Conservation (phyloP, 2,329 filamentous ascomycete genomes). For the Fusarium decemcellulare region DNA sequence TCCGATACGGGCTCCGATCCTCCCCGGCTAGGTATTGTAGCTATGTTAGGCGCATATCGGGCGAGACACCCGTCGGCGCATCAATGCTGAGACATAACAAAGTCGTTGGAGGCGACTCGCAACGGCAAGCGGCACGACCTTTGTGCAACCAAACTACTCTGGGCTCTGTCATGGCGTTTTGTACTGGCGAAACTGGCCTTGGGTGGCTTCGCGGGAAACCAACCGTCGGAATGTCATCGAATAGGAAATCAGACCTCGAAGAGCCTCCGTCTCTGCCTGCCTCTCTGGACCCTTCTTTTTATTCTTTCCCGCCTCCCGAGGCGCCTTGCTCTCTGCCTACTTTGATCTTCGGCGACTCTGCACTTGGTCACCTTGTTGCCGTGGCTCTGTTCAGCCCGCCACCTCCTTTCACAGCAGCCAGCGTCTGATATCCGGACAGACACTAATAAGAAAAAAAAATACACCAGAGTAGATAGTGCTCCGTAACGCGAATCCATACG, state of each 20-base stretch:
- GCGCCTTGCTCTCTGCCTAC: constrained; percentile 28
- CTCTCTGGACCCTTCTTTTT: constrained; percentile 20
- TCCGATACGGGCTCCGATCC: constrained; percentile 1
- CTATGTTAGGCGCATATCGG: constrained; percentile 5
- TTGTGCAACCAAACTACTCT: constrained; percentile 21
- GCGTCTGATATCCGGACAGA: constrained; percentile 19
- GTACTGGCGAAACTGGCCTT: constrained; percentile 1
- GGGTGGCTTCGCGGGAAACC: constrained; percentile 9
- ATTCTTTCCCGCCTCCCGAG: constrained; percentile 13
- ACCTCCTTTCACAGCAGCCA: constrained; percentile 22
- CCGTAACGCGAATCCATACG: neutral
- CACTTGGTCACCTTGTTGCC: constrained; percentile 7
- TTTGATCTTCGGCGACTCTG: constrained; percentile 2
- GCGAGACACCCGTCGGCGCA: constrained; percentile 34
- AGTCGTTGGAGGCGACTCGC: neutral
- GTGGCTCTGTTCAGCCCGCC: constrained; percentile 22
- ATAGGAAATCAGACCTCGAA: neutral
- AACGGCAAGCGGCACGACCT: constrained; percentile 20
- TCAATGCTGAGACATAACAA: constrained; percentile 36
- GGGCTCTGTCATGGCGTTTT: constrained; percentile 15
- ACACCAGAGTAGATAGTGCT: neutral
- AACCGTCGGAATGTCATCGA: constrained; percentile 15
- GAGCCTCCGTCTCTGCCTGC: constrained; percentile 13
- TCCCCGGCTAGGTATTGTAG: constrained; percentile 15
- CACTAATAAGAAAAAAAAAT: constrained; percentile 9